A percentile compares a stretch with the other conserved stretches of the same genome.
These are phyloP conservation scores for Neonectria hederae DNA, from an alignment of 2,329 filamentous ascomycete species.

Conservation along the genomic window DNA sequence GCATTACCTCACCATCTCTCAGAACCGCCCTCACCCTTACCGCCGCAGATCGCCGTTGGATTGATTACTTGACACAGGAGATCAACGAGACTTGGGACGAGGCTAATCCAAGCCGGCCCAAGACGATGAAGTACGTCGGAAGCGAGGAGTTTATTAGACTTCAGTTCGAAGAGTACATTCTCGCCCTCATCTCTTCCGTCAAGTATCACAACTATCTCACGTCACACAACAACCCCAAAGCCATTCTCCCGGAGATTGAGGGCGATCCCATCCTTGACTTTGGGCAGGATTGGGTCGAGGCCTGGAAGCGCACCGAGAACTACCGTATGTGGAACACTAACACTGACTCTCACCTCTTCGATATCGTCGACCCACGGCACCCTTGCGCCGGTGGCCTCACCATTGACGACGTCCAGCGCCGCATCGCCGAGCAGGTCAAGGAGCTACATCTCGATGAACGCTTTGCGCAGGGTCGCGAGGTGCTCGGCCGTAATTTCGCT, in stretches of 20 bases:
- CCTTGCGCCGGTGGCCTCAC: constrained; percentile 92
- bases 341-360: constrained; percentile 89
- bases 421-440: constrained; percentile 89
- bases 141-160: constrained; percentile 97
- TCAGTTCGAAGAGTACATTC: constrained; percentile 96
- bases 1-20: constrained; percentile 82
- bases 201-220: constrained; percentile 86
- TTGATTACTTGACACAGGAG: constrained; percentile 92
- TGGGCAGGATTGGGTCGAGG: constrained; percentile 83
- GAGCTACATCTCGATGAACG: constrained; percentile 94
- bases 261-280: constrained; percentile 90
- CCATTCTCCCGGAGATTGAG: constrained; percentile 74
- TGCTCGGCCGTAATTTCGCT: constrained; percentile 87
- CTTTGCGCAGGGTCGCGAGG: constrained; percentile 83
- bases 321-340: constrained; percentile 86
- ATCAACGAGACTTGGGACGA: constrained; percentile 98
- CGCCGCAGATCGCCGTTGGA: constrained; percentile 91
- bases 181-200: constrained; percentile 85
- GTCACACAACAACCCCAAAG: constrained; percentile 73
- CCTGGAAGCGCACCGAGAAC: constrained; percentile 89
- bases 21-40: constrained; percentile 81
- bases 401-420: constrained; percentile 92
- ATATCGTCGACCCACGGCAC: constrained; percentile 91
- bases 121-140: constrained; percentile 91
- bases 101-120: constrained; percentile 86